Conservation (phyloP, 495 filamentous ascomycete species). For the Clohesyomyces aquaticus region DNA sequence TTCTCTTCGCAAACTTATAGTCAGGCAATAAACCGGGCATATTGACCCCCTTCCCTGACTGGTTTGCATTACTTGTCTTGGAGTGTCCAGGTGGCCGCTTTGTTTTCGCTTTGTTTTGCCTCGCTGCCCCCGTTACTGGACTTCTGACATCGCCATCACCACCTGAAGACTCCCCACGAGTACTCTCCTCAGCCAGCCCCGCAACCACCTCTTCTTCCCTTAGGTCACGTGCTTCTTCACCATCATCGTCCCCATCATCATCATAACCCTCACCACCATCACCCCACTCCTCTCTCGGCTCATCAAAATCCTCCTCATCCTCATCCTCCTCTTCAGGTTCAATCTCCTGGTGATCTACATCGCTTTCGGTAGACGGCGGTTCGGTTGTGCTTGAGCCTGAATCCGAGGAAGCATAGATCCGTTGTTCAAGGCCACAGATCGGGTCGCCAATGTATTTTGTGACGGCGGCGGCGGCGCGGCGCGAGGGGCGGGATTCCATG, state of each 20-base stretch:
- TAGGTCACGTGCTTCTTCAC: no score
- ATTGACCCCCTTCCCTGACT: background rate
- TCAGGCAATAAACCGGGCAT: background rate
- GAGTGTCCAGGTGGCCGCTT: background rate
- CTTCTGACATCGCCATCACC: background rate
- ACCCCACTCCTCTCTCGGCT: constrained; percentile 11
- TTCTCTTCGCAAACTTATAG: background rate
- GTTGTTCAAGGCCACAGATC: constrained; percentile 12
- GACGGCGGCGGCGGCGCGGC: background rate
- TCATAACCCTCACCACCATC: constrained; percentile 16
- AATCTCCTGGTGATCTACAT: background rate
- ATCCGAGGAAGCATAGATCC: constrained; percentile 14
- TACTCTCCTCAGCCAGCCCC: background rate
- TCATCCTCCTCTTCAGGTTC: background rate
- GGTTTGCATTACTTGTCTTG: background rate
- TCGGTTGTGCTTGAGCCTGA: constrained; percentile 6
- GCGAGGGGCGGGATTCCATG: constrained; percentile 1
- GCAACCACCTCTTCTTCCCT: constrained; percentile 9
- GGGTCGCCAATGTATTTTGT: constrained; percentile 14
- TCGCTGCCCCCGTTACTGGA: background rate
- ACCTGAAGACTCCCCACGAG: constrained; percentile 2
- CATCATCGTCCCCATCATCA: constrained; percentile 7
- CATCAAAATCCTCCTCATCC: constrained; percentile 19
- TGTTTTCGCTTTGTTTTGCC: background rate
- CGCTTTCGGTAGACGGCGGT: background rate